Percentiles rank a stretch among this genome's conserved stretches.
Conservation (phyloP, 1,139 yeast genomes). For the Taphrina populina region DNA sequence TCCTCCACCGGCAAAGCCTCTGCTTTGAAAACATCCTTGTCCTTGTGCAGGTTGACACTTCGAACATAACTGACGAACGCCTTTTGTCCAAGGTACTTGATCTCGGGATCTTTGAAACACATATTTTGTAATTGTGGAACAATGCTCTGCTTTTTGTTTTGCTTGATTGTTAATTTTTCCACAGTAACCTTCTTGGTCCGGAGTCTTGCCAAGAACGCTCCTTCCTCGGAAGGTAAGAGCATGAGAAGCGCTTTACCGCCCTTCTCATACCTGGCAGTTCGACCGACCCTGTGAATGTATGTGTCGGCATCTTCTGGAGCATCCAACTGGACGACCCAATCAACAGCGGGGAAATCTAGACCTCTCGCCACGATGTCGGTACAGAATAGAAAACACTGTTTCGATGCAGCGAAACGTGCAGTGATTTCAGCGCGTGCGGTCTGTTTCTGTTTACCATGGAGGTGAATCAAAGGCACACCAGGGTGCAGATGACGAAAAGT, state of each 20-base stretch:
- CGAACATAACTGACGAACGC: slow-evolving; percentile 89
- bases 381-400: slow-evolving; percentile 84
- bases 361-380: slow-evolving; percentile 98
- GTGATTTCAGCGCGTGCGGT: slow-evolving; percentile 89
- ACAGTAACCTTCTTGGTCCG: slow-evolving; percentile 65
- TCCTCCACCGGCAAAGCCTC: slow-evolving; percentile 76
- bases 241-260: slow-evolving; percentile 80
- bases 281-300: slow-evolving; percentile 92
- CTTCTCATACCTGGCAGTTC: slow-evolving; percentile 92
- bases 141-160: slow-evolving; percentile 72
- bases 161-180: slow-evolving; percentile 70
- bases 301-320: slow-evolving; percentile 96
- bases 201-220: slow-evolving; percentile 68
- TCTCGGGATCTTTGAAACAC: slow-evolving; percentile 85
- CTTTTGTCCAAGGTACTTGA: slow-evolving; percentile 90
- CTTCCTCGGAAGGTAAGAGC: slow-evolving; percentile 80
- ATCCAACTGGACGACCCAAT: slow-evolving; percentile 95
- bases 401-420: slow-evolving; percentile 77
- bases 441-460: slow-evolving; percentile 95
- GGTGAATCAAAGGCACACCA: slow-evolving; percentile 85
- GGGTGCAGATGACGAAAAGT: slow-evolving; percentile 90
- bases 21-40: slow-evolving; percentile 77
- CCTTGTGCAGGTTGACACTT: slow-evolving; percentile 81
- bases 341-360: slow-evolving; percentile 92
- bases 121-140: slow-evolving; percentile 82